Percentiles rank a stretch among this genome's conserved stretches.
Conservation (phyloP, 140 eudicot genomes). For the Stevia rebaudiana region DNA sequence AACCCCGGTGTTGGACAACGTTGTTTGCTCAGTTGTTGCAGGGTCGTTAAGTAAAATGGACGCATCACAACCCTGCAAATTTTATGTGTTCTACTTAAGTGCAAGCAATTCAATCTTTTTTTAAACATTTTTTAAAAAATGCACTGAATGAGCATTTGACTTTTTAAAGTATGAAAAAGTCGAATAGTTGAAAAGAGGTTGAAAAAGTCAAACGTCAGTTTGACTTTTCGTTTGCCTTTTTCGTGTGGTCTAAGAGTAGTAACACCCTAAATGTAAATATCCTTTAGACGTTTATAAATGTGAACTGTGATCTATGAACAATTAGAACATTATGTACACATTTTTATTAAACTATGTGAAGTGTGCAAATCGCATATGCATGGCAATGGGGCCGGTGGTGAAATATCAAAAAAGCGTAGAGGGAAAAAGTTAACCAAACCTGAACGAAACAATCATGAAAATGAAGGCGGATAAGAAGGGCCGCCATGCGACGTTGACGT, state of each 20-base stretch:
- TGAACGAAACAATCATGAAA: slow-evolving; percentile 43
- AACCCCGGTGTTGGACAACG: slow-evolving; percentile 19
- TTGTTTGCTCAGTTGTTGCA: slow-evolving; percentile 20
- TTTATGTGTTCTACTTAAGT: not conserved
- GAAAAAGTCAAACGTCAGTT: too few species aligned
- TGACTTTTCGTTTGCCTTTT: too few species aligned
- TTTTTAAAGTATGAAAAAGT: too few species aligned
- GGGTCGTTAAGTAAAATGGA: slow-evolving; percentile 27
- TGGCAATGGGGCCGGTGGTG: not conserved
- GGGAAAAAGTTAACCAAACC: not conserved
- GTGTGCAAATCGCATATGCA: too few species aligned
- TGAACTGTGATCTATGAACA: too few species aligned
- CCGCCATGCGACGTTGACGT: slow-evolving; percentile 32
- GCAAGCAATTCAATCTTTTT: not conserved
- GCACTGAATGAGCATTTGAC: too few species aligned
- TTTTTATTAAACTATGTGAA: too few species aligned
- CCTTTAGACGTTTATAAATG: not conserved
- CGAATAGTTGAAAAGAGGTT: too few species aligned
- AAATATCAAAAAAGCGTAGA: not conserved
- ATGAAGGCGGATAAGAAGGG: slow-evolving; percentile 36
- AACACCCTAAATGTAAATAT: too few species aligned
- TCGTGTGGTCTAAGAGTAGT: too few species aligned
- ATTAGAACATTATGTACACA: not conserved
- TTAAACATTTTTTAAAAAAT: too few species aligned
- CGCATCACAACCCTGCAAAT: slow-evolving; percentile 35